These are phyloP conservation scores for Stagonosporopsis cucurbitacearum DNA, from an alignment of 2,329 filamentous ascomycete genomes.

Conservation along the genomic window DNA sequence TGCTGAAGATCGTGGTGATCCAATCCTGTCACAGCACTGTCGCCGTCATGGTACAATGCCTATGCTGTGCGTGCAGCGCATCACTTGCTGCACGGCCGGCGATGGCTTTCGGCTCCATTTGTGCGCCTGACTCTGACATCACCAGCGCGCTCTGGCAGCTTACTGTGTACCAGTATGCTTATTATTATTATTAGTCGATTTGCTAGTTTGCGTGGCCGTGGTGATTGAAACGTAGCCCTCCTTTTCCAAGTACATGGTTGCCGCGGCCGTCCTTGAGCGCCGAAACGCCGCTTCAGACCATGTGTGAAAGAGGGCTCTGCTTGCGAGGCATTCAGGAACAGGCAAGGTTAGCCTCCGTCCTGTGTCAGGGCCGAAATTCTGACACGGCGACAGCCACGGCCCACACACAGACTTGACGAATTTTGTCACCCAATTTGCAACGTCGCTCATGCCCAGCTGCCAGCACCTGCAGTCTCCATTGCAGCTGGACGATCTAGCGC, in stretches of 20 bases:
- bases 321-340: conserved; percentile 43
- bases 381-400: conserved; percentile 37
- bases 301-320: conserved; percentile 29
- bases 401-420: conserved; percentile 15
- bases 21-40: conserved; percentile 40
- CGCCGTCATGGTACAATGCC: conserved; percentile 28
- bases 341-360: conserved; percentile 31
- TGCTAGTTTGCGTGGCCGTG: conserved; percentile 40
- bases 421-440: conserved; percentile 40
- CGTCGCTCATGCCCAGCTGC: conserved; percentile 28
- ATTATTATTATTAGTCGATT: conserved; percentile 33
- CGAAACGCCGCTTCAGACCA: conserved; percentile 28
- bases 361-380: conserved; percentile 36
- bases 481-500: conserved; percentile 35
- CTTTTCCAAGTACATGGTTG: conserved; percentile 32
- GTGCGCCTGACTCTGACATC: conserved; percentile 44
- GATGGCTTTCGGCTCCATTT: conserved; percentile 24
- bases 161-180: too few species aligned
- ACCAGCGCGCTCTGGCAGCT: conserved; percentile 28
- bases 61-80: conserved; percentile 32
- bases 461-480: conserved; percentile 23
- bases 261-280: conserved; percentile 11
- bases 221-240: conserved; percentile 42
- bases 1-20: conserved; percentile 45
- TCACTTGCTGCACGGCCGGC: conserved; percentile 25